Evolutionary conservation across 2,329 filamentous ascomycete genomes (phyloP), one percentile per base, ranked within the genome.

Genomic region (Xylariaceae sp.): DNA sequence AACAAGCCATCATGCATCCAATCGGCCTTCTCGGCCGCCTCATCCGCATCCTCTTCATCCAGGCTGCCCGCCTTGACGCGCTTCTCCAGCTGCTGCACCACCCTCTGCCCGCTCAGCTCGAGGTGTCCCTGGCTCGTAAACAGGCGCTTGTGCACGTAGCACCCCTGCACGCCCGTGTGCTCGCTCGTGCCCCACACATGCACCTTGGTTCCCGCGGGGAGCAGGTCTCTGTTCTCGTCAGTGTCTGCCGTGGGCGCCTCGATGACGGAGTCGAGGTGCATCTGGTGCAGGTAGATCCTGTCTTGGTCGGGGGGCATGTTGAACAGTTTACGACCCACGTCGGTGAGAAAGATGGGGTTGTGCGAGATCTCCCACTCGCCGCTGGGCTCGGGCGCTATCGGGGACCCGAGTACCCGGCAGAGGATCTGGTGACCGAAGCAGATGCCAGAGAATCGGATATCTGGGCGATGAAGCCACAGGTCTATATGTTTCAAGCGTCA

Each of bases 391-490:
- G 78, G 69, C 12, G 70, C 79, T 2, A 89, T 81, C 46, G 76
- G 74, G n/a, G 68, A 74, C 5, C 80, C 84, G 41, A 88, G 60
- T 2, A 85, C 82, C 19, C 86, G 73, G 1, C 78, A 81, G 21
- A 92, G 67, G 46, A 92, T 80, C 60, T 90, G 86, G 54, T 90
- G 86, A 5, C 86, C 86, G 58, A 88, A 89, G 60, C 86, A 92
- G 8, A 89, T 77, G 2, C 85, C 85, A 13, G 88, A 75, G 23
- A 89, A 63, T 23, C 68, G 67, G 32, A 77, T 70, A 14, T 73
- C 66, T 2, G 72, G 71, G 2, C 70, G 63, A 4, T 61, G 55
- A 5, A 57, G 54, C 73, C 73, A 79, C 3, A 78, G 50, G 21
- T 70, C 69, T 68, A 24, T 1, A 7, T 18, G 15, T n/a, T 29